Base-by-base conservation (phyloP, 1,139 yeast species). In the Nakaseomyces bracarensis region DNA sequence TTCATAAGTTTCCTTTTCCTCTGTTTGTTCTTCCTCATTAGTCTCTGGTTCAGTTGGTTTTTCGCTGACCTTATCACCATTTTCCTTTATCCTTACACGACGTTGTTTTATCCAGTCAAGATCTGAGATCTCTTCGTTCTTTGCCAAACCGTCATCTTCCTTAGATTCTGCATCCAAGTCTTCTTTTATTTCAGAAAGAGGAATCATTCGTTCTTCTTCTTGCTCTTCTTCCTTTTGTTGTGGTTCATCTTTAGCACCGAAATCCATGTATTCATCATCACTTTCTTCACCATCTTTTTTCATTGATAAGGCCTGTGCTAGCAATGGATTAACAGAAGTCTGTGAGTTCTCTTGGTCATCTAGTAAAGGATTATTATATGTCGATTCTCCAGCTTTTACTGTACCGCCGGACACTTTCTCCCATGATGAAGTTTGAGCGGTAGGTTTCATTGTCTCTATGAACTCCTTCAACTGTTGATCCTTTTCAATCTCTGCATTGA, bases 81-180 rank as follows among this genome's bases (percentile, higher is more conserved):
- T 69, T 43, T 79, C 87, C 47, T 69, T 75, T 58, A 87, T 84
- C 57, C 94, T 76, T 16, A 74, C 77, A 61, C 94, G 74, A 60
- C 86, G 77, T 54, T 75, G 75, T 53, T 78, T 79, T 48, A 91
- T 72, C 98, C 98, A 89, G 48, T 89, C 96, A 45, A 84, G 65
- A 66, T 89, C 97, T 13, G 93, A 72, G 8, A 85, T 71, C 20
- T 63, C 68, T 43, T 74, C 77, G 49, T 76, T 75, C 20, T 65
- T 66, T 0, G 79, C 78, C 7, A 65, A 46, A 3, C 58, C 44
- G 11, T 58, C 63, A 22, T 53, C 53, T 4, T 47, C 54, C 2
- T 46, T 44, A 1, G 38, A 41, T 13, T 27, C 36, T 5, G 46
- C 45, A 14, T 46, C 50, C 23, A 40, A 40, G n/a, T 52, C 51